Evolutionary conservation across 495 filamentous ascomycete species (phyloP).

Genomic region (Recurvomyces mirabilis): DNA sequence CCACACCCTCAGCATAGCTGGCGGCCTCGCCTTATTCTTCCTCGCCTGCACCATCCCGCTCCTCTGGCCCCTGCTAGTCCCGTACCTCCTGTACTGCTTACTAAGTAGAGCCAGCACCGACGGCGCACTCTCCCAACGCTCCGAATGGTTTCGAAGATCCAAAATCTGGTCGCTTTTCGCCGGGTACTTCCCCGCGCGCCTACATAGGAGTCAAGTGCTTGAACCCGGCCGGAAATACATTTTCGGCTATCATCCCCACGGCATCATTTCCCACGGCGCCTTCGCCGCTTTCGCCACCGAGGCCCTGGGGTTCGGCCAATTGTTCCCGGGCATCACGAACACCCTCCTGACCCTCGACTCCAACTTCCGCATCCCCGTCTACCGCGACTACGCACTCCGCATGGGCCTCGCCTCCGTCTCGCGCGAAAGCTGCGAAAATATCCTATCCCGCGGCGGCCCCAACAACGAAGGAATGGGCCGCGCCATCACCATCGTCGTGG

Average conservation of each 20-base stretch:
- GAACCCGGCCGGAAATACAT: conserved; percentile 85
- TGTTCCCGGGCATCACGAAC: conserved; percentile 95
- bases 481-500: conserved; percentile 90
- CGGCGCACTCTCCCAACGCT: conserved; percentile 62
- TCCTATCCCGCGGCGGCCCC: conserved; percentile 62
- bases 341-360: conserved; percentile 82
- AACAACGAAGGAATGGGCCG: conserved; percentile 87
- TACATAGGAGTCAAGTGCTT: conserved; percentile 74
- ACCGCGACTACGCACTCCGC: conserved; percentile 79
- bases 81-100: conserved; percentile 75
- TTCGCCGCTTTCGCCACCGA: conserved; percentile 90
- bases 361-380: conserved; percentile 90
- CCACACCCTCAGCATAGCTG: conserved; percentile 72
- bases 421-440: conserved; percentile 77
- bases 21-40: conserved; percentile 72
- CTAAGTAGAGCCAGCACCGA: conserved; percentile 65
- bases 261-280: conserved; percentile 91
- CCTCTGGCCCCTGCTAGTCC: conserved; percentile 82
- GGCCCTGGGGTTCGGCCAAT: conserved; percentile 70
- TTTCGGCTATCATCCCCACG: conserved; percentile 95
- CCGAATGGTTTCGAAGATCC: conserved; percentile 58
- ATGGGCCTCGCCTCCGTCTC: conserved; percentile 84
- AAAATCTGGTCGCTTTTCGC: conserved; percentile 80
- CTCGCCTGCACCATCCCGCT: conserved; percentile 82
- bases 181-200: conserved; percentile 77